A percentile compares a stretch with the other conserved stretches of the same genome.
Evolutionary conservation across 2,329 filamentous ascomycete species (phyloP).

Genomic region (Didymella pinodella): DNA sequence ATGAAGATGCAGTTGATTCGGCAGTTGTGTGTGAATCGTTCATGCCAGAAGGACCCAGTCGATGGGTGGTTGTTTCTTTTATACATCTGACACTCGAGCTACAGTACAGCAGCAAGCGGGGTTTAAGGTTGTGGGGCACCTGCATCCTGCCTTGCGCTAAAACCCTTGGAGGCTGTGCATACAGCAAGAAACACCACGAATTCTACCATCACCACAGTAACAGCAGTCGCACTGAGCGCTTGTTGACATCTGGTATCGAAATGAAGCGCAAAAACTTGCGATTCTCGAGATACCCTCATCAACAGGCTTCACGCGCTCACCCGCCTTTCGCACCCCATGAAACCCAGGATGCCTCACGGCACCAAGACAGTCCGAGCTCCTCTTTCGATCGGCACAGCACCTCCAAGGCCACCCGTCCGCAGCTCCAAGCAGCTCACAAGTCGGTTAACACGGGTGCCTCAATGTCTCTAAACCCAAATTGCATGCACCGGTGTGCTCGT

Average conservation of each 20-base stretch:
- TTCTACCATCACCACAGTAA: constrained; percentile 10
- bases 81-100: constrained; percentile 28
- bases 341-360: constrained; percentile 14
- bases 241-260: neutral
- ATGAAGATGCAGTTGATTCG: constrained; percentile 38
- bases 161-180: constrained; percentile 19
- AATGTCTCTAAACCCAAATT: constrained; percentile 15
- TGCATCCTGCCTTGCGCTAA: constrained; percentile 17
- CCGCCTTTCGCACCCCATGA: neutral
- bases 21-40: constrained; percentile 25
- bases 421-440: constrained; percentile 21
- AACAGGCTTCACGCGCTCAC: neutral
- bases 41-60: constrained; percentile 21
- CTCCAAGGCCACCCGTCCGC: constrained; percentile 28
- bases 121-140: constrained; percentile 17
- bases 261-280: neutral
- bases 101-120: constrained; percentile 26
- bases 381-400: constrained; percentile 27
- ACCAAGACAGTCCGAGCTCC: constrained; percentile 17
- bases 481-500: constrained; percentile 26
- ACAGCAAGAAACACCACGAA: neutral
- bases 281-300: neutral
- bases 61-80: constrained; percentile 23
- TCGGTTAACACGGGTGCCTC: constrained; percentile 34
- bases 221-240: neutral